These are phyloP conservation scores for Yamagishiella unicocca DNA, from an alignment of 139 green algal species.

Conservation along the genomic window DNA sequence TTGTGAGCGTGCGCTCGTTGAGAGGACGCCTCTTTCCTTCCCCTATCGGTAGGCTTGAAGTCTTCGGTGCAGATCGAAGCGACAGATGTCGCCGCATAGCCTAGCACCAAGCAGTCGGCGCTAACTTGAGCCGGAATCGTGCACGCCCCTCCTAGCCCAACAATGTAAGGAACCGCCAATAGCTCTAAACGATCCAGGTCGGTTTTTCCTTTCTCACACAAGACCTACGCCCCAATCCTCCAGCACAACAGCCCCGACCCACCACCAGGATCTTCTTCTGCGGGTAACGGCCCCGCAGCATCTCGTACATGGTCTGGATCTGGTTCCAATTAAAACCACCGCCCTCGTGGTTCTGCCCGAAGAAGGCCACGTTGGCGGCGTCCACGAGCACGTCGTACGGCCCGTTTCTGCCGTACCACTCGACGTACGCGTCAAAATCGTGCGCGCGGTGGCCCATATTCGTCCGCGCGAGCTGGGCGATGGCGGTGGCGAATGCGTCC, in stretches of 20 bases:
- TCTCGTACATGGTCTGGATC: conserved; percentile 64
- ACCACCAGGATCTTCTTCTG: conserved; percentile 74
- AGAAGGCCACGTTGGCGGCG: conserved; percentile 91
- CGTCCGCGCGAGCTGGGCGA: conserved; percentile 66
- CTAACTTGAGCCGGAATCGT: too few relatives aligned
- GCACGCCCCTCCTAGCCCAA: too few relatives aligned
- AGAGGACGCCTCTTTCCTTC: too few relatives aligned
- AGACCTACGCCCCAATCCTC: not conserved
- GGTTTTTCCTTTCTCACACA: not conserved
- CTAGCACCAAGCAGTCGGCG: too few relatives aligned
- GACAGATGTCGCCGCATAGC: too few relatives aligned
- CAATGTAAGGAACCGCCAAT: too few relatives aligned
- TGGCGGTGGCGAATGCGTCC: conserved; percentile 67
- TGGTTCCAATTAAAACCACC: conserved; percentile 85
- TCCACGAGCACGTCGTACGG: conserved; percentile 85
- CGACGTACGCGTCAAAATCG: conserved; percentile 73
- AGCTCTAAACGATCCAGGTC: too few relatives aligned
- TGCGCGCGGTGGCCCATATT: conserved; percentile 58
- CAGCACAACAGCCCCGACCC: conserved; percentile 1
- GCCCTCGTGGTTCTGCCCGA: conserved; percentile 81
- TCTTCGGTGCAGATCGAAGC: too few relatives aligned
- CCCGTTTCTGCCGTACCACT: conserved; percentile 66
- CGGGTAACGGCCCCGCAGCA: conserved; percentile 34
- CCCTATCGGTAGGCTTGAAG: too few relatives aligned
- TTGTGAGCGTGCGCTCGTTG: too few relatives aligned